Base-by-base conservation (phyloP, 2,329 filamentous ascomycete species). In the Neofusicoccum cordaticola region DNA sequence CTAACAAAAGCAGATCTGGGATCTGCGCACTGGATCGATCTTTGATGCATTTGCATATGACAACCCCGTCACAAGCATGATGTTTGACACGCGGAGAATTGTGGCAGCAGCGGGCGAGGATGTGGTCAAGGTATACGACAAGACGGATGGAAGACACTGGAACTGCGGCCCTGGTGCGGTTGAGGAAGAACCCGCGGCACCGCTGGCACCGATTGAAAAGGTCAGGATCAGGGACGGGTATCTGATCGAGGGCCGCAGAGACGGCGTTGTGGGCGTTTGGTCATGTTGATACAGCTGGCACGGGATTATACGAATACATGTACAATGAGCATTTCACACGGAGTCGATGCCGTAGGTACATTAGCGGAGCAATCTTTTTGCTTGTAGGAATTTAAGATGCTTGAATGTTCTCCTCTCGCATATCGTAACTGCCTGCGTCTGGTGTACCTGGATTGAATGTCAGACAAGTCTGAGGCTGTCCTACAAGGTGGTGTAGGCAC, bases 121-220 rank as follows among this genome's bases (percentile, higher is more conserved):
- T 72, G 92, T 98, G 27, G 93, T 95, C 71, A 99, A 99, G 80
- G 90, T 99, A 66, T 99, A 98, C 80, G 95, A 99, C 81, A 98
- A 98, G 84, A 89, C 92, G 2, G 95, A 99, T 75, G 93, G 93
- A 45, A 84, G 92, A 67, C 95, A 98, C 78, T 99, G 95, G 95
- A 92, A 97, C 77, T 97, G 93, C 78, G 95, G 95, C 62, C 89
- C 92, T 2, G 94, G 93, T 41, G 87, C 90, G 53, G 84, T 83
- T 2, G 76, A 79, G 11, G 88, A 88, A 66, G 86, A 88, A 19
- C 88, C 90, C 61, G 85, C 87, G 64, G 88, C 86, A 70, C 85
- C 65, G 22, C 68, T 76, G 9, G 71, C 75, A 0, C 71, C 77
- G 4, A 89, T 99, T 19, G 93, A 98, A 79, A 87, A 86, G 66